A percentile compares a stretch with the other conserved stretches of the same genome.
Evolutionary conservation across 108 stramenopile genomes (phyloP).

Genomic region (Pseudonitzschia multiseries): DNA sequence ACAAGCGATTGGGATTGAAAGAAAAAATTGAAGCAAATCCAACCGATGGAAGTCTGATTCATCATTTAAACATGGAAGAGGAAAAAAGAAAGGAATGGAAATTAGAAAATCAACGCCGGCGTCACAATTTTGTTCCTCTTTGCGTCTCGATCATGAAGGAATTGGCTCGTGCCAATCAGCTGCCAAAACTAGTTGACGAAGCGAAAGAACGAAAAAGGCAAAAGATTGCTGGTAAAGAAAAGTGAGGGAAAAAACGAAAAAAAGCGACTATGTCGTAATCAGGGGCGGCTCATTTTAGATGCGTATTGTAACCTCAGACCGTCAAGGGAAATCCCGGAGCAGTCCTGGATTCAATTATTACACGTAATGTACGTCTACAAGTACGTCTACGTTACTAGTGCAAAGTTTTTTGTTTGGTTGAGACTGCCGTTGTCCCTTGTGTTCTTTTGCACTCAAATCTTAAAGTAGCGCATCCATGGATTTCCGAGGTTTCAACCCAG

Average conservation of each 20-base stretch:
- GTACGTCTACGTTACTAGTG: no score
- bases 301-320: no score
- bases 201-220: constrained; percentile 44
- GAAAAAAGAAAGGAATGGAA: constrained; percentile 72
- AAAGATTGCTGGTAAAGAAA: constrained; percentile 16
- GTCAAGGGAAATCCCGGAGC: no score
- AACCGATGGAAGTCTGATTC: constrained; percentile 17
- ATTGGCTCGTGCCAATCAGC: constrained; percentile 62
- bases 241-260: not conserved
- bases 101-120: constrained; percentile 75
- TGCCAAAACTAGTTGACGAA: constrained; percentile 43
- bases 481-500: not conserved
- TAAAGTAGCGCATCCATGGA: no score
- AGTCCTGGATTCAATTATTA: no score
- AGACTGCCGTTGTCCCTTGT: no score
- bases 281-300: no score
- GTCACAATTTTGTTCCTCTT: constrained; percentile 79
- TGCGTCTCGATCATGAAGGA: constrained; percentile 69
- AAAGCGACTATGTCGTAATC: not conserved
- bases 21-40: constrained; percentile 37
- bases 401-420: no score
- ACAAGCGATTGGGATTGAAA: constrained; percentile 57
- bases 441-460: no score
- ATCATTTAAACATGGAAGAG: constrained; percentile 58
- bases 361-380: no score